These are phyloP conservation scores for Ulota crispa DNA, from an alignment of 225 moss, liverwort and hornwort species.

Conservation along the genomic window DNA sequence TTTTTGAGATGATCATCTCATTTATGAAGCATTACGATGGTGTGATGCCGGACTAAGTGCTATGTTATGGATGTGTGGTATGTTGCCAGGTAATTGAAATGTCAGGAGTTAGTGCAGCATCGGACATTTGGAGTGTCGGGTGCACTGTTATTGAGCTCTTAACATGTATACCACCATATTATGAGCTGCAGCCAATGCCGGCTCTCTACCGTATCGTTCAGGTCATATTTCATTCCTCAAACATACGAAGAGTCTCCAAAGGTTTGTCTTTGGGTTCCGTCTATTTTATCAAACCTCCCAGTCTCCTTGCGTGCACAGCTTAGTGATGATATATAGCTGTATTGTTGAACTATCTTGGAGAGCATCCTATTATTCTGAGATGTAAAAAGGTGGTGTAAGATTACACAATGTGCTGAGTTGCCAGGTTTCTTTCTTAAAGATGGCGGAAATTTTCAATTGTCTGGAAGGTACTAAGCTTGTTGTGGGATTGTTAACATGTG, in stretches of 20 bases:
- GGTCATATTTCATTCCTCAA: conserved; percentile 45
- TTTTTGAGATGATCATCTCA: neutral
- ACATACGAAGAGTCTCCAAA: conserved; percentile 21
- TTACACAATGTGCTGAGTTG: neutral
- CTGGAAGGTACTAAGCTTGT: conserved; percentile 19
- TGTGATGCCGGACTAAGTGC: conserved; percentile 14
- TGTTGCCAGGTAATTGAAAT: conserved; percentile 88
- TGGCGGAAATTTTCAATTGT: conserved; percentile 8
- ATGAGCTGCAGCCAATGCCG: conserved; percentile 97
- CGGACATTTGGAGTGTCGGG: conserved; percentile 98
- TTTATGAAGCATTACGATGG: neutral
- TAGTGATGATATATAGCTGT: neutral
- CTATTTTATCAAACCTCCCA: conserved; percentile 4
- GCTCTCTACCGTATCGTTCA: conserved; percentile 97
- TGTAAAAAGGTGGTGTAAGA: neutral
- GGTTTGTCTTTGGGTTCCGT: conserved; percentile 30
- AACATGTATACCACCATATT: conserved; percentile 92
- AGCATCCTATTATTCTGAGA: neutral
- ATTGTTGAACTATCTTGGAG: neutral
- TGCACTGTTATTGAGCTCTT: conserved; percentile 98
- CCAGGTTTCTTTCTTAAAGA: neutral
- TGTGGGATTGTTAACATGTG: conserved; percentile 12
- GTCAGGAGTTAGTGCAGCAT: conserved; percentile 98
- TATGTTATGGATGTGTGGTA: conserved; percentile 14
- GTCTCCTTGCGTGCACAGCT: neutral